These are phyloP conservation scores for Epichloe scottii DNA, from an alignment of 2,329 filamentous ascomycete genomes.

Conservation along the genomic window DNA sequence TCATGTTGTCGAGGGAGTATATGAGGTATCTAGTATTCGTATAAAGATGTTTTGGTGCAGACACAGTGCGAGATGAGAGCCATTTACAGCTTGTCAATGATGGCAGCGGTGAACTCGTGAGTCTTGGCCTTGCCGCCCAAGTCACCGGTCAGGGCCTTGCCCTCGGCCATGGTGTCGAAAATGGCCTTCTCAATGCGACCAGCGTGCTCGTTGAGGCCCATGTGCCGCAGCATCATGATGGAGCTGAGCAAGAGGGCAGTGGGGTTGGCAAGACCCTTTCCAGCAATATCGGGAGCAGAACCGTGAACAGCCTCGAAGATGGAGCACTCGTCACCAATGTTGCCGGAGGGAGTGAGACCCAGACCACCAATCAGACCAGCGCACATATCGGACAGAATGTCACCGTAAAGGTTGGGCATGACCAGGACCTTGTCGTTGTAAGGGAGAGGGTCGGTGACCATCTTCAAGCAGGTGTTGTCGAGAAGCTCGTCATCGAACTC, in stretches of 20 bases:
- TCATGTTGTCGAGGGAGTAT: background rate
- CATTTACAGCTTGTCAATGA: slow-evolving; percentile 59
- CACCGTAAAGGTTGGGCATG: slow-evolving; percentile 96
- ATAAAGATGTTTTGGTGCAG: background rate
- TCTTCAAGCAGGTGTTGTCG: slow-evolving; percentile 98
- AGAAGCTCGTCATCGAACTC: slow-evolving; percentile 97
- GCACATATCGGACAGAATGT: slow-evolving; percentile 99
- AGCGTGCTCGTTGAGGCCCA: slow-evolving; percentile 79
- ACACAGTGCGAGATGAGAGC: background rate
- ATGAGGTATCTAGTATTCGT: slow-evolving; percentile 1
- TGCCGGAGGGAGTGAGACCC: slow-evolving; percentile 91
- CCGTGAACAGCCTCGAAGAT: slow-evolving; percentile 99
- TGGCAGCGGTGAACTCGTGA: slow-evolving; percentile 81
- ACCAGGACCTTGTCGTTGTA: slow-evolving; percentile 99
- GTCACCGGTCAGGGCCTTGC: slow-evolving; percentile 92
- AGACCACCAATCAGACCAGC: slow-evolving; percentile 96
- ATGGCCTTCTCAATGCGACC: slow-evolving; percentile 84
- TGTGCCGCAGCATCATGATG: slow-evolving; percentile 99
- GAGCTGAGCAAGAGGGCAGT: slow-evolving; percentile 89
- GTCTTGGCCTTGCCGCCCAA: slow-evolving; percentile 95
- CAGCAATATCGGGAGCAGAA: slow-evolving; percentile 90
- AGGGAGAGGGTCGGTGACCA: slow-evolving; percentile 87
- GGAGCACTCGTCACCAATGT: slow-evolving; percentile 98
- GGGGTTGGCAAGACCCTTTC: slow-evolving; percentile 92
- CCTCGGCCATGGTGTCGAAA: slow-evolving; percentile 89